phyloP scores from a whole-genome alignment of 2,329 filamentous ascomycete genomes.

The Ophiostoma tasmaniense region DNA sequence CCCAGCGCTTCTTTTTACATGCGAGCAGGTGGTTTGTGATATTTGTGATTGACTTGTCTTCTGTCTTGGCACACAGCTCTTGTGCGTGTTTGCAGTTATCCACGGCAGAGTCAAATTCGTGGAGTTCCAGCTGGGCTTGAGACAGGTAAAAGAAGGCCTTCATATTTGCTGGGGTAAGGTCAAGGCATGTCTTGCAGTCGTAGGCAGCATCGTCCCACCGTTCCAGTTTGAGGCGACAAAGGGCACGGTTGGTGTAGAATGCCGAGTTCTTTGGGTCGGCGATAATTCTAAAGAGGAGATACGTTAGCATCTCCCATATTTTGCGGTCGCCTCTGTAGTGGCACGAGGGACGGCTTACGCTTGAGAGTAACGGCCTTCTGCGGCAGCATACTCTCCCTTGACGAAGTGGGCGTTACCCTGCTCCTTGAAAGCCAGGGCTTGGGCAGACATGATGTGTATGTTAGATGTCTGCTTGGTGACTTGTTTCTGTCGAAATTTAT shows the following conservation, averaged over 20 bases:
- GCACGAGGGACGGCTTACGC: constrained; percentile 41
- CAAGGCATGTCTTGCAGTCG: constrained; percentile 69
- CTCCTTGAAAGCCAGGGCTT: constrained; percentile 39
- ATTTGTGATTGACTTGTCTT: constrained; percentile 59
- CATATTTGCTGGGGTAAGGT: constrained; percentile 56
- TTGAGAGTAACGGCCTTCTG: constrained; percentile 63
- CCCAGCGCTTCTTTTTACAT: constrained; percentile 83
- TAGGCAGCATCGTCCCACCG: constrained; percentile 66
- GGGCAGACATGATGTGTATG: constrained; percentile 23
- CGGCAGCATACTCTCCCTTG: constrained; percentile 53
- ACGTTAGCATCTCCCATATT: neutral
- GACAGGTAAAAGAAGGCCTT: constrained; percentile 81
- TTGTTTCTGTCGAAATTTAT: too few relatives aligned
- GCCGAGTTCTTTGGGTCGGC: constrained; percentile 68
- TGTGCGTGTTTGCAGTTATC: constrained; percentile 64
- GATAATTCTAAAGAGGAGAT: constrained; percentile 53
- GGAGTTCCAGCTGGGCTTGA: constrained; percentile 70
- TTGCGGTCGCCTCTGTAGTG: neutral
- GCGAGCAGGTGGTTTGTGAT: constrained; percentile 66
- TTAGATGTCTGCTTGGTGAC: neutral
- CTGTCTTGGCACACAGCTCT: constrained; percentile 50
- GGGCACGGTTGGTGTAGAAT: constrained; percentile 83
- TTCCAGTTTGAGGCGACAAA: constrained; percentile 66
- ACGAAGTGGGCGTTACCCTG: constrained; percentile 59
- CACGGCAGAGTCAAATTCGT: constrained; percentile 65